Percentiles rank a stretch among this genome's conserved stretches.
Conservation (phyloP, 495 filamentous ascomycete genomes). For the Podospora conica region DNA sequence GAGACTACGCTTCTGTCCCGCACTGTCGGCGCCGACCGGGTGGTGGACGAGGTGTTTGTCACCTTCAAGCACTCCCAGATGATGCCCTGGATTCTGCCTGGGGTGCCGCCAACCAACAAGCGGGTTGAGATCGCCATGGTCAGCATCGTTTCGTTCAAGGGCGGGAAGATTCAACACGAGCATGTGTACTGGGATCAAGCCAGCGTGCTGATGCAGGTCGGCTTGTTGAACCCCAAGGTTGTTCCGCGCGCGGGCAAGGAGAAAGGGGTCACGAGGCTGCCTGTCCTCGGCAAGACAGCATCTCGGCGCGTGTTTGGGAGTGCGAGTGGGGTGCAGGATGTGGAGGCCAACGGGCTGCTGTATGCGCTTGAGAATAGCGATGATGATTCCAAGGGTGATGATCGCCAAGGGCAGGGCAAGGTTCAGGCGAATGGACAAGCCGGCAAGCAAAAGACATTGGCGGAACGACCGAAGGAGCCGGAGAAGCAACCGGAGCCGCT, state of each 20-base stretch:
- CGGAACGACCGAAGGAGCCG: background rate
- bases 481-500: background rate
- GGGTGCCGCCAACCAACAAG: constrained; percentile 61
- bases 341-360: constrained; percentile 57
- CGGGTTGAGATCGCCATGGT: constrained; percentile 64
- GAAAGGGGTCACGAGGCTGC: constrained; percentile 40
- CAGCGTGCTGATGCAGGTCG: constrained; percentile 66
- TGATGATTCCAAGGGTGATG: background rate
- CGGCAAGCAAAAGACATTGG: background rate
- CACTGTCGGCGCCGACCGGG: constrained; percentile 51
- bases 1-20: constrained; percentile 61
- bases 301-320: constrained; percentile 54
- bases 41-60: constrained; percentile 54
- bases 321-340: constrained; percentile 45
- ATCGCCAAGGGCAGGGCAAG: background rate
- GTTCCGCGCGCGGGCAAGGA: constrained; percentile 45
- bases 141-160: constrained; percentile 64
- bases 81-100: constrained; percentile 39
- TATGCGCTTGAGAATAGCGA: constrained; percentile 37
- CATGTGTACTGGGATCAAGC: constrained; percentile 85
- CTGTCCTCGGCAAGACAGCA: constrained; percentile 59
- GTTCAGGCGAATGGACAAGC: background rate
- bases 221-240: constrained; percentile 58
- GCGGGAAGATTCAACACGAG: constrained; percentile 66
- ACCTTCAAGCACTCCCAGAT: constrained; percentile 61